Percentiles rank a stretch among this genome's conserved stretches.
These are phyloP conservation scores for Mycena filopes DNA, from an alignment of 768 basidiomycete genomes.

Conservation along the genomic window DNA sequence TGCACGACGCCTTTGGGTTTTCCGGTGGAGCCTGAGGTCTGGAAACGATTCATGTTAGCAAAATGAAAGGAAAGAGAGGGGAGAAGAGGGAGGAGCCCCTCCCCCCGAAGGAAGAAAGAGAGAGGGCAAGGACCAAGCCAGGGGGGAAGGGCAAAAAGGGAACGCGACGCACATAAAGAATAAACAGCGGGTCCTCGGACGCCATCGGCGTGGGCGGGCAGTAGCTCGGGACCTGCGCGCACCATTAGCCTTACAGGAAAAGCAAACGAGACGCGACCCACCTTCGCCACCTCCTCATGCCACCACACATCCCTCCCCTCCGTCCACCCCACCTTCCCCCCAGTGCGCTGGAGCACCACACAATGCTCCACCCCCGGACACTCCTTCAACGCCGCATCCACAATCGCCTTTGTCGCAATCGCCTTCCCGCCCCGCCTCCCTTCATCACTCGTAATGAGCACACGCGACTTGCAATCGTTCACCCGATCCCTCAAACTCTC, in stretches of 20 bases:
- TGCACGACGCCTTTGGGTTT: conserved; percentile 98
- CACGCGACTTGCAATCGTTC: conserved; percentile 86
- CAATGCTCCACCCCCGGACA: conserved; percentile 91
- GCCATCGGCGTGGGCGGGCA: conserved; percentile 90
- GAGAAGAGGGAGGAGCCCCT: not conserved
- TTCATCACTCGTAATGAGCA: conserved; percentile 97
- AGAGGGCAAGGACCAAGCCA: conserved; percentile 15
- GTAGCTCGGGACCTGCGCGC: conserved; percentile 88
- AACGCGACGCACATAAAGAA: conserved; percentile 85
- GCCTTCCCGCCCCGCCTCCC: conserved; percentile 93
- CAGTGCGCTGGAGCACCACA: conserved; percentile 89
- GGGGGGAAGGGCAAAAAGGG: not conserved
- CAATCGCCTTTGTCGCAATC: conserved; percentile 94
- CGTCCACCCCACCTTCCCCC: conserved; percentile 82
- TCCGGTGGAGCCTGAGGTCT: conserved; percentile 95
- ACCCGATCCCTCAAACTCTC: conserved; percentile 95
- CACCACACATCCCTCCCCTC: conserved; percentile 94
- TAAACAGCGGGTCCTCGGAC: conserved; percentile 97
- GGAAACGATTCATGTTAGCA: not conserved
- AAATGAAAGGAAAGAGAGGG: not conserved
- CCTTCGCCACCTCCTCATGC: conserved; percentile 90
- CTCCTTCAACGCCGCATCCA: conserved; percentile 88
- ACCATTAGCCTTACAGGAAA: conserved; percentile 42
- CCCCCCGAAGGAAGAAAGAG: not conserved
- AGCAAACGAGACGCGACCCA: conserved; percentile 39